Evolutionary conservation across 2,329 filamentous ascomycete species (phyloP), one percentile per base, ranked within the genome.

Genomic region (Coniella lustricola): DNA sequence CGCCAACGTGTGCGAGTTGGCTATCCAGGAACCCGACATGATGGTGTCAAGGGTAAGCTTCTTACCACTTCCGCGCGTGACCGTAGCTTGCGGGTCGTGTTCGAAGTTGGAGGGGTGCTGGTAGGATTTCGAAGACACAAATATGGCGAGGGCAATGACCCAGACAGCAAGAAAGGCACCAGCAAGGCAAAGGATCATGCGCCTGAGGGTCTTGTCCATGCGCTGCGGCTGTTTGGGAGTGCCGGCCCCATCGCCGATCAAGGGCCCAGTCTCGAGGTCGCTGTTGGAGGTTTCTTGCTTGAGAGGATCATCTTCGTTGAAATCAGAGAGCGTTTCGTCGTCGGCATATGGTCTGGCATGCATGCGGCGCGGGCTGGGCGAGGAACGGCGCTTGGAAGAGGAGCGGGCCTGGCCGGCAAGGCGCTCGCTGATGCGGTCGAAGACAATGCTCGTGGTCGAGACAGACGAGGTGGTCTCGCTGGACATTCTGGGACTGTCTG

Each of bases 401-500:
- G 54, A 47, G 22, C 49, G 49, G 8, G 46, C 46, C 3, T 50
- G 51, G 46, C 57, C 56, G 46, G 16, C 60, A 56, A 70, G 65
- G 38, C 68, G 64, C 61, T 87, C 82, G 58, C 79, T 76, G 56
- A 91, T 76, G 54, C 84, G 81, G 56, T 93, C 87, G 62, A 93
- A 87, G 46, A 93, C 80, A 13, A 93, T 74, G 58, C 87, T 91
- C 3, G 85, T 90, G 10, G 87, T 91, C 31, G 87, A 93, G n/a
- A 82, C 82, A 35, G 84, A 85, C n/a, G 85, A 87, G 39, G 79
- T 65, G 3, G 87, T 88, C 53, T 76, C 76, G 59, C 67, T 67
- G 46, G 78, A 80, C 51, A 64, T 63, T 54, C 69, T 69, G 47
- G 59, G 39, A 31, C 4, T 33, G 22, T 46, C 49, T 25, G 33